phyloP scores from a whole-genome alignment of 2,329 filamentous ascomycete genomes.

The Septoria petroselini region DNA sequence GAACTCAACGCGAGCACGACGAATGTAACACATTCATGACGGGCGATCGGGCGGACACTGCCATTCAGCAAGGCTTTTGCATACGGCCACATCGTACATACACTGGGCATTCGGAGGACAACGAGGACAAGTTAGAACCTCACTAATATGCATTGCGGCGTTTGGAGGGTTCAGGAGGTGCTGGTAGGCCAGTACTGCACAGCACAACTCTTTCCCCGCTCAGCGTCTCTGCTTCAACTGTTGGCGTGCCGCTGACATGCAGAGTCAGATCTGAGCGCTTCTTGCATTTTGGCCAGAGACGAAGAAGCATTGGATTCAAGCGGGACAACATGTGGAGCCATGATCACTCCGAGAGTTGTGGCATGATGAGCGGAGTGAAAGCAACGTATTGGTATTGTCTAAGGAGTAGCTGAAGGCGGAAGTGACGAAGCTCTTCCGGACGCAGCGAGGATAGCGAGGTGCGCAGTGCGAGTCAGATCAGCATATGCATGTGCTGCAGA shows the following conservation, averaged over 20 bases:
- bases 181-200: neutral
- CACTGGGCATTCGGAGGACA: conserved; percentile 23
- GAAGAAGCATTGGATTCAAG: conserved; percentile 23
- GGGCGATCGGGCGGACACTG: conserved; percentile 21
- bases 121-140: conserved; percentile 12
- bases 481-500: conserved; percentile 15
- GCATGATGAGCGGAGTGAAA: conserved; percentile 2
- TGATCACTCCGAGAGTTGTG: neutral
- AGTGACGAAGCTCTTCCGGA: neutral
- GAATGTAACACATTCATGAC: conserved; percentile 25
- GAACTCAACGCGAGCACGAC: conserved; percentile 21
- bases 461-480: neutral
- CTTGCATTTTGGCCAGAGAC: conserved; percentile 24
- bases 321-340: conserved; percentile 1
- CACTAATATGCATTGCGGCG: conserved; percentile 26
- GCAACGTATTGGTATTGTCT: conserved; percentile 28
- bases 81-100: conserved; percentile 29
- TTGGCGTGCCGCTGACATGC: no score
- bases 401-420: conserved; percentile 14
- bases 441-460: neutral
- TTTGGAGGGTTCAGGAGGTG: conserved; percentile 14
- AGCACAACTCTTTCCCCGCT: conserved; percentile 6
- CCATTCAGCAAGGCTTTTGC: conserved; percentile 18
- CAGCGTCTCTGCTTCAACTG: conserved; percentile 10
- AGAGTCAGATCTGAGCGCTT: conserved; percentile 1